These are phyloP conservation scores for Ogataea zsoltii DNA, from an alignment of 805 yeast genomes.

Conservation along the genomic window DNA sequence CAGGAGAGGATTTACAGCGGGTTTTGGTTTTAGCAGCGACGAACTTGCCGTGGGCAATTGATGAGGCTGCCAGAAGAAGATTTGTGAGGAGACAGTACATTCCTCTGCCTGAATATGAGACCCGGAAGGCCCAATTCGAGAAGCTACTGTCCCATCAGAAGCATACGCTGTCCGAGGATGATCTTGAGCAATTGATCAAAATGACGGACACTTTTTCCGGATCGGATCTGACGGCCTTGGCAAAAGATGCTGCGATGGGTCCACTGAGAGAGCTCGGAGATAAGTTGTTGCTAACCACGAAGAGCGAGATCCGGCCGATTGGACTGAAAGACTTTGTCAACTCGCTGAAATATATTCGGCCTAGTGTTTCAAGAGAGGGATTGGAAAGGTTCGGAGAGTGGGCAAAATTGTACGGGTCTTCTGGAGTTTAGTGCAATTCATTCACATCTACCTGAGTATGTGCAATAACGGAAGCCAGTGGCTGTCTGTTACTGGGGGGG, in stretches of 20 bases:
- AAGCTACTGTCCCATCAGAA: constrained; percentile 72
- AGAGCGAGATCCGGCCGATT: constrained; percentile 78
- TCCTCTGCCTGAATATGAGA: constrained; percentile 87
- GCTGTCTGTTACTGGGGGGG: too few species aligned
- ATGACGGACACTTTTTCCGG: constrained; percentile 78
- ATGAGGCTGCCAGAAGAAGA: constrained; percentile 93
- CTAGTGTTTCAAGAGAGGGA: constrained; percentile 86
- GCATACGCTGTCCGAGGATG: constrained; percentile 64
- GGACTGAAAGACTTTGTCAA: constrained; percentile 68
- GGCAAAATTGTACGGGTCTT: constrained; percentile 84
- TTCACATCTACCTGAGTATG: too few species aligned
- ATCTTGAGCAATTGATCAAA: constrained; percentile 57
- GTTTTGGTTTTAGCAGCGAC: constrained; percentile 94
- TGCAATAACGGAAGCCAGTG: too few species aligned
- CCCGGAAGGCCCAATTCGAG: constrained; percentile 68
- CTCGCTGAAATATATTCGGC: constrained; percentile 78
- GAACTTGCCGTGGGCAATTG: constrained; percentile 94
- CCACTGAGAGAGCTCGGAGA: constrained; percentile 91
- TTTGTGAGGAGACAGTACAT: constrained; percentile 91
- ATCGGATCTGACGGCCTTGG: constrained; percentile 87
- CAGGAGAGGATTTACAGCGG: constrained; percentile 53
- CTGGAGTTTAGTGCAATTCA: too few species aligned
- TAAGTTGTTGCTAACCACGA: constrained; percentile 63
- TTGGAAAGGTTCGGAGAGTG: constrained; percentile 80
- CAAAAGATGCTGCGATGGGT: constrained; percentile 98